phyloP scores from a whole-genome alignment of 1,284 basidiomycete species.

The Boletus sp. region DNA sequence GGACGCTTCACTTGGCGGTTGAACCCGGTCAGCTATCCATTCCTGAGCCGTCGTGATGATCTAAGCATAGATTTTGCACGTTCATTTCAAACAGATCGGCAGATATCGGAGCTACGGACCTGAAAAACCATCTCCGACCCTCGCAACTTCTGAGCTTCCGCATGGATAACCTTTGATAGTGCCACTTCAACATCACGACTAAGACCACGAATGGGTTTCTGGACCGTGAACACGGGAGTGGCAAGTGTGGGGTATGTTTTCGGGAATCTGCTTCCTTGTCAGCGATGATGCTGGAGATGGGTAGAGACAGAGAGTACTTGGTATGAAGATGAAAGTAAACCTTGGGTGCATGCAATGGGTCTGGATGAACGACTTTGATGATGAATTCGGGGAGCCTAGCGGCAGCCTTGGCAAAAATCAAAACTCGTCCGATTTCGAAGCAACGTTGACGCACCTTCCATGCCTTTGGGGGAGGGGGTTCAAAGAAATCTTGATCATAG shows the following conservation, averaged over 20 bases:
- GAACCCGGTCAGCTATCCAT: slow-evolving; percentile 58
- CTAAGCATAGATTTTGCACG: slow-evolving; percentile 32
- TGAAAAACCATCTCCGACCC: slow-evolving; percentile 74
- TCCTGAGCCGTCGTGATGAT: slow-evolving; percentile 65
- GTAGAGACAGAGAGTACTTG: slow-evolving; percentile 45
- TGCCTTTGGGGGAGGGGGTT: slow-evolving; percentile 67
- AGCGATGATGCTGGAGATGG: background rate
- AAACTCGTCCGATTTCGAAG: background rate
- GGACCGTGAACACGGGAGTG: slow-evolving; percentile 61
- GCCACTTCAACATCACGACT: slow-evolving; percentile 49
- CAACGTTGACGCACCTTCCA: slow-evolving; percentile 62
- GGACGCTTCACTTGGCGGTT: slow-evolving; percentile 52
- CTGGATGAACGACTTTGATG: slow-evolving; percentile 63
- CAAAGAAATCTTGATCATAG: slow-evolving; percentile 69
- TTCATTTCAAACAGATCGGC: slow-evolving; percentile 2
- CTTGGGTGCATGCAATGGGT: slow-evolving; percentile 48
- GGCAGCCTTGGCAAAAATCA: slow-evolving; percentile 48
- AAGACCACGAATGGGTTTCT: slow-evolving; percentile 60
- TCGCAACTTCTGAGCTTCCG: slow-evolving; percentile 55
- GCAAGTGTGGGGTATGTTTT: slow-evolving; percentile 72
- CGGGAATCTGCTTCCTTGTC: slow-evolving; percentile 50
- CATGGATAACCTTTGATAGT: slow-evolving; percentile 53
- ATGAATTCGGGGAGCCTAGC: slow-evolving; percentile 65
- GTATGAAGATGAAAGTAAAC: slow-evolving; percentile 63
- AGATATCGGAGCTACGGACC: slow-evolving; percentile 36